Evolutionary conservation across 2,329 filamentous ascomycete genomes (phyloP).

Genomic region (Aspergillus neotritici): DNA sequence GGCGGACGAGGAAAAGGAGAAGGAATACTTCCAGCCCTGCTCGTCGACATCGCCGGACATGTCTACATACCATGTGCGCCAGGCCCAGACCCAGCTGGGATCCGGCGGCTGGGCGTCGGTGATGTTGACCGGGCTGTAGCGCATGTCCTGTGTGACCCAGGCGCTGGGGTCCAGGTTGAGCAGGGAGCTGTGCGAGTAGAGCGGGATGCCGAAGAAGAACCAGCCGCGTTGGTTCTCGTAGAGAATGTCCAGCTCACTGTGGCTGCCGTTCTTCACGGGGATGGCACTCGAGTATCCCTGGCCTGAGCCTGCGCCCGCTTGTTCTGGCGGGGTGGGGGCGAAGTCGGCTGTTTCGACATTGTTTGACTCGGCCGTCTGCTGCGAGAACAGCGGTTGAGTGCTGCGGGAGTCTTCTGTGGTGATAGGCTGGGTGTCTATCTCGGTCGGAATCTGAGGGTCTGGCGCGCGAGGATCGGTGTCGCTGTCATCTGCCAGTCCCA

Average conservation of each 20-base stretch:
- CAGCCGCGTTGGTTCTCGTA: slow-evolving; percentile 94
- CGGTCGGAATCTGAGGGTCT: slow-evolving; percentile 17
- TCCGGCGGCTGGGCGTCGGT: slow-evolving; percentile 88
- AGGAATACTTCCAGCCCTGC: slow-evolving; percentile 94
- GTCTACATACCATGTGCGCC: slow-evolving; percentile 66
- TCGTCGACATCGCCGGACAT: slow-evolving; percentile 80
- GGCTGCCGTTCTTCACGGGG: slow-evolving; percentile 22
- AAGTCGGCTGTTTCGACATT: slow-evolving; percentile 16
- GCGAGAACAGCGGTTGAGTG: not conserved
- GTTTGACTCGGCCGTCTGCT: not conserved
- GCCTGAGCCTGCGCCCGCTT: not conserved
- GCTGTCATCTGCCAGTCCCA: slow-evolving; percentile 39
- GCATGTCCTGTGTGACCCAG: slow-evolving; percentile 68
- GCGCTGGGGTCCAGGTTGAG: slow-evolving; percentile 77
- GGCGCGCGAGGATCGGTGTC: slow-evolving; percentile 6
- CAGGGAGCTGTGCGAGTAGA: slow-evolving; percentile 83
- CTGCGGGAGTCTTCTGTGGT: slow-evolving; percentile 4
- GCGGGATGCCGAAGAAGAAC: slow-evolving; percentile 79
- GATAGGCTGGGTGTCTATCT: slow-evolving; percentile 13
- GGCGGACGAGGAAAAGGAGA: slow-evolving; percentile 71
- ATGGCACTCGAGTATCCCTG: slow-evolving; percentile 8
- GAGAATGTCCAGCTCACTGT: slow-evolving; percentile 67
- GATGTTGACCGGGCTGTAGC: slow-evolving; percentile 61
- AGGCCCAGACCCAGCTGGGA: slow-evolving; percentile 88
- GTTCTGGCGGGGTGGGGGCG: slow-evolving; percentile 1